These are phyloP conservation scores for Paramecium pentaurelia DNA, from an alignment of 73 alveolate genomes.

Conservation along the genomic window DNA sequence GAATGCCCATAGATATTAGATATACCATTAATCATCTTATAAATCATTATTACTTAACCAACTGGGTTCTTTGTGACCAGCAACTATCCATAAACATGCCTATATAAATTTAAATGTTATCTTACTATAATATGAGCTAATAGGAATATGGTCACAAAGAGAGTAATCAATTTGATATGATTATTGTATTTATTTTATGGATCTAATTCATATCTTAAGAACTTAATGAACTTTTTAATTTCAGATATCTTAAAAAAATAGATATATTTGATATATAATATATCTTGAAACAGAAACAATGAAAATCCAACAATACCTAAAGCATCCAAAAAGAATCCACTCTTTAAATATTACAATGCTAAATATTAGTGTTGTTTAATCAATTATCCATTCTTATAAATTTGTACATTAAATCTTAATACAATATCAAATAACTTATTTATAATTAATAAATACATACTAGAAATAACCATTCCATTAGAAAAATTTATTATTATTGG, in stretches of 20 bases:
- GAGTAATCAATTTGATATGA: background rate
- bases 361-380: background rate
- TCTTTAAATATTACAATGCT: background rate
- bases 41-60: constrained; percentile 3
- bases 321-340: constrained; percentile 31
- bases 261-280: background rate
- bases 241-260: background rate
- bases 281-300: background rate
- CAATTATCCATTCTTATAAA: background rate
- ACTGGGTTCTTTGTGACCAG: background rate
- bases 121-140: background rate
- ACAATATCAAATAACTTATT: background rate
- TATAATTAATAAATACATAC: background rate
- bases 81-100: constrained; percentile 35
- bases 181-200: constrained; percentile 3
- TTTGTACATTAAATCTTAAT: background rate
- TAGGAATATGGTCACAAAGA: background rate
- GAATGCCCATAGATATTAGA: constrained; percentile 16
- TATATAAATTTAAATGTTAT: background rate
- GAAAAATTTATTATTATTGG: background rate
- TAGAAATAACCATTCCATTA: background rate
- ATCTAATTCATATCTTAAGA: constrained; percentile 9
- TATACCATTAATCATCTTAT: constrained; percentile 23
- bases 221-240: background rate
- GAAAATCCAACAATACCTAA: background rate